These are phyloP conservation scores for Echinosophora koreensis DNA, from an alignment of 306 rosid genomes.

Conservation along the genomic window DNA sequence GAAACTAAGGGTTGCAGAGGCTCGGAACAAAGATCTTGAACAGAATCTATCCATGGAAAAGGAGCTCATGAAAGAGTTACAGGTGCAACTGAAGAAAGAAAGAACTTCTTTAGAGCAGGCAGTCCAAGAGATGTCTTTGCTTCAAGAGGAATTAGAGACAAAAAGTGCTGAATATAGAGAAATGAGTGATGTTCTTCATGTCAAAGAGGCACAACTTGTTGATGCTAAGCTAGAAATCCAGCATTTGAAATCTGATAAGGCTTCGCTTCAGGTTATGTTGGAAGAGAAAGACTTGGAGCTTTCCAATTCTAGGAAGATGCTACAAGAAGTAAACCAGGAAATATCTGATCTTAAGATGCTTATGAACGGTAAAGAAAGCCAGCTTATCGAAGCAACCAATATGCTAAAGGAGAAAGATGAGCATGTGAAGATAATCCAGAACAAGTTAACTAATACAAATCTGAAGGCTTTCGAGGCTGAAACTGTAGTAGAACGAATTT, in stretches of 20 bases:
- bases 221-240: constrained; percentile 87
- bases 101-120: constrained; percentile 71
- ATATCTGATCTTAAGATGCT: constrained; percentile 73
- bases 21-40: constrained; percentile 74
- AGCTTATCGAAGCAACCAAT: constrained; percentile 74
- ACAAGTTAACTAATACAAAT: constrained; percentile 62
- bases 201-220: constrained; percentile 72
- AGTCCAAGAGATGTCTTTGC: constrained; percentile 62
- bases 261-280: constrained; percentile 70
- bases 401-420: constrained; percentile 88
- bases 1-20: constrained; percentile 69
- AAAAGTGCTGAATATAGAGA: constrained; percentile 59
- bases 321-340: constrained; percentile 70
- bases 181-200: constrained; percentile 60
- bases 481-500: constrained; percentile 69
- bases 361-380: constrained; percentile 71
- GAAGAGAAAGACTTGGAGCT: constrained; percentile 88
- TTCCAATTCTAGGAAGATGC: constrained; percentile 71
- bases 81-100: constrained; percentile 72
- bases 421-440: constrained; percentile 58
- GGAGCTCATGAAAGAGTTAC: constrained; percentile 69
- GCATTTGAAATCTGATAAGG: constrained; percentile 79
- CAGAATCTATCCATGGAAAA: constrained; percentile 61
- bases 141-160: constrained; percentile 62
- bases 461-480: constrained; percentile 76